These are phyloP conservation scores for Leptodermis oblonga DNA, from an alignment of 257 asterid species.

Conservation along the genomic window DNA sequence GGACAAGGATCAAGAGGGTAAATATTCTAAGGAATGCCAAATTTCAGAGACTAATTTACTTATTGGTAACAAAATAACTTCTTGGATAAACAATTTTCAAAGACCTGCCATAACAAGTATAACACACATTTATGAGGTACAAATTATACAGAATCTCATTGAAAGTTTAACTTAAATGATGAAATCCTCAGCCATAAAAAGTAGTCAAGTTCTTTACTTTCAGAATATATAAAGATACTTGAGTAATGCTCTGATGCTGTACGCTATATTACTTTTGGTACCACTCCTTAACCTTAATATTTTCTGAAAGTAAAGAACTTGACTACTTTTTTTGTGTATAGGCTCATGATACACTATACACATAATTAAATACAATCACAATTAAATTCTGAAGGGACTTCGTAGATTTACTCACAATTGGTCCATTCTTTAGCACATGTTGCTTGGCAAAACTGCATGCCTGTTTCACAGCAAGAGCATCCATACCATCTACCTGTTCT, in stretches of 20 bases:
- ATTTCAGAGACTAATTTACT: neutral
- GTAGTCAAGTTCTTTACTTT: neutral
- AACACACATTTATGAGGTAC: neutral
- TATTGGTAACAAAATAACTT: neutral
- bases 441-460: slow-evolving; percentile 98
- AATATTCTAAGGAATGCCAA: slow-evolving; percentile 11
- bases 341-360: neutral
- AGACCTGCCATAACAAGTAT: neutral
- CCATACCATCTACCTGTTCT: slow-evolving; percentile 96
- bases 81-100: neutral
- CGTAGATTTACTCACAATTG: slow-evolving; percentile 62
- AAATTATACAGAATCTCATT: neutral
- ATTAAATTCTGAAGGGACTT: neutral
- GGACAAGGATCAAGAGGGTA: slow-evolving; percentile 28
- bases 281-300: neutral
- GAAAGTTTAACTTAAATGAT: neutral
- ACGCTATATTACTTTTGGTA: neutral
- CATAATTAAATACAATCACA: neutral
- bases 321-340: too few relatives aligned
- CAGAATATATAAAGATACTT: neutral
- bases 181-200: neutral
- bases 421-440: slow-evolving; percentile 89
- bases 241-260: neutral
- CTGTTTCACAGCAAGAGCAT: slow-evolving; percentile 92
- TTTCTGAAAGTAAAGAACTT: too few relatives aligned